phyloP scores from a whole-genome alignment of 75 land plant species.

The Pseudotsuga menziesii region DNA sequence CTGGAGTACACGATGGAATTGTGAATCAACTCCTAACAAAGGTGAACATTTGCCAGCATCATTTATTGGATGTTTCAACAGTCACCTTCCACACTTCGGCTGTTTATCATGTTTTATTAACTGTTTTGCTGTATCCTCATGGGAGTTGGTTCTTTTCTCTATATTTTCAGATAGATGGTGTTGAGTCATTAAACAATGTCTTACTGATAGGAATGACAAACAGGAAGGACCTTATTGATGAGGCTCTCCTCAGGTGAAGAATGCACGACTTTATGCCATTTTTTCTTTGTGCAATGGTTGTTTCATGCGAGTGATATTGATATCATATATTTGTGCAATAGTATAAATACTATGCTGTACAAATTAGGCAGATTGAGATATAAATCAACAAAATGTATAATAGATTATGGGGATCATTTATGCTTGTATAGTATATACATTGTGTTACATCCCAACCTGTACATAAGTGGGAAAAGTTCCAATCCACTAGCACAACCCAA shows the following conservation, averaged over 20 bases:
- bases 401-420: neutral
- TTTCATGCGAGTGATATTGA: neutral
- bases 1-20: conserved; percentile 99
- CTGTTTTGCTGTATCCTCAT: neutral
- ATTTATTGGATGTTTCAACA: neutral
- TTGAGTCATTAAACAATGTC: conserved; percentile 93
- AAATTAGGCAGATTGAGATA: neutral
- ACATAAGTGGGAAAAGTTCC: too few relatives aligned
- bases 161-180: conserved; percentile 88
- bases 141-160: neutral
- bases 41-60: conserved; percentile 32
- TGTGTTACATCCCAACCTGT: too few relatives aligned
- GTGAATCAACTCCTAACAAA: conserved; percentile 98
- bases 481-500: too few relatives aligned
- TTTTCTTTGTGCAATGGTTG: conserved; percentile 12
- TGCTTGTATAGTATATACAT: neutral
- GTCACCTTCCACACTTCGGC: neutral
- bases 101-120: neutral
- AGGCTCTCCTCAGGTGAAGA: conserved; percentile 83
- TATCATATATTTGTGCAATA: neutral
- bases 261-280: neutral
- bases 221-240: conserved; percentile 96
- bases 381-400: neutral
- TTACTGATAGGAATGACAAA: conserved; percentile 99
- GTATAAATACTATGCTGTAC: neutral